phyloP scores from a whole-genome alignment of 345 rosid genomes.

The Turritis glabra region DNA sequence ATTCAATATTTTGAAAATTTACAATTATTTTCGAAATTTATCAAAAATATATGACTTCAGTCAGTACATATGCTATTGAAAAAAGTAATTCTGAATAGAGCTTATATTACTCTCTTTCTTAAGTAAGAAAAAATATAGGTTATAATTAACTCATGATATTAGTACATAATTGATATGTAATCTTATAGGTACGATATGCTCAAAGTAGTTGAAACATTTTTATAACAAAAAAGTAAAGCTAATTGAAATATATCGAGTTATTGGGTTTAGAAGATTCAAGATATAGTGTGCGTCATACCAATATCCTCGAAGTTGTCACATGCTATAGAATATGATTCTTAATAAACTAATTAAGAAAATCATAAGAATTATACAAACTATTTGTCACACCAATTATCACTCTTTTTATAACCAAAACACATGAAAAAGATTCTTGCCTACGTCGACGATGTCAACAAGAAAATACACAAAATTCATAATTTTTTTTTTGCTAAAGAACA shows the following conservation, averaged over 20 bases:
- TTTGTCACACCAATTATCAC: constrained; percentile 28
- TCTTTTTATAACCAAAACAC: background rate
- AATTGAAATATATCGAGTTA: constrained; percentile 12
- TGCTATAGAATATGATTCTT: constrained; percentile 14
- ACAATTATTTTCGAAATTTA: background rate
- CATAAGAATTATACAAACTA: constrained; percentile 12
- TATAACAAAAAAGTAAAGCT: constrained; percentile 12
- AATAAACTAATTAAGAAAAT: constrained; percentile 17
- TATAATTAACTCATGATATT: background rate
- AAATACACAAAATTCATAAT: background rate
- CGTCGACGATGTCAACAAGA: constrained; percentile 22
- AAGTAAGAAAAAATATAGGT: background rate
- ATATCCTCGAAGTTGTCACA: constrained; percentile 31
- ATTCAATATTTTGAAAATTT: background rate
- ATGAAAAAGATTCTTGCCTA: constrained; percentile 15
- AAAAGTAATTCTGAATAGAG: background rate
- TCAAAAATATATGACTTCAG: background rate
- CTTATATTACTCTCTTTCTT: background rate
- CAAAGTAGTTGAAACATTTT: constrained; percentile 13
- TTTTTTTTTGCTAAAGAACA: background rate
- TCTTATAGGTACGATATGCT: constrained; percentile 6
- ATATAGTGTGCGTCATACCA: constrained; percentile 28
- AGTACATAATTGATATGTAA: background rate
- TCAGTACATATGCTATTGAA: background rate
- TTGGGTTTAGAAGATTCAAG: constrained; percentile 27